These are phyloP conservation scores for Penicillium subrubescens DNA, from an alignment of 495 filamentous ascomycete genomes.

Conservation along the genomic window DNA sequence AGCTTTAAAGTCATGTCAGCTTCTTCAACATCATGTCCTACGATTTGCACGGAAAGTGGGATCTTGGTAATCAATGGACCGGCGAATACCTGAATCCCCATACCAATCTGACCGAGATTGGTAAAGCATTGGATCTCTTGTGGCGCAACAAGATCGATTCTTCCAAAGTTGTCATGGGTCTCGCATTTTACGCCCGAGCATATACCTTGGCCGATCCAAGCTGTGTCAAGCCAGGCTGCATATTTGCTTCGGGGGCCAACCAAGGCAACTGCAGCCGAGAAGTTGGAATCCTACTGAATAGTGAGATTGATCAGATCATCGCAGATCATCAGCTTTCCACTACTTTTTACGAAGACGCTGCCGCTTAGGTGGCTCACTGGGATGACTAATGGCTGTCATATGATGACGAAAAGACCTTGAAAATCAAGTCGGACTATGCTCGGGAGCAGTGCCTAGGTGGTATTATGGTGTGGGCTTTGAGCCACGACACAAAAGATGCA, in stretches of 20 bases:
- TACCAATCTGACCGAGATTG: conserved; percentile 47
- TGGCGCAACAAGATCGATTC: conserved; percentile 43
- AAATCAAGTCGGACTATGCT: background rate
- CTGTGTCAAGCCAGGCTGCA: conserved; percentile 33
- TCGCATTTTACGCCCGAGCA: conserved; percentile 45
- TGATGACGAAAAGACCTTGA: conserved; percentile 1
- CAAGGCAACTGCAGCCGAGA: conserved; percentile 38
- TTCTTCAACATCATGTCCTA: conserved; percentile 61
- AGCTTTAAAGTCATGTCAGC: conserved; percentile 36
- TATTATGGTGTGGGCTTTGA: conserved; percentile 11
- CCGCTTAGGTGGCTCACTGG: background rate
- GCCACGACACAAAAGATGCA: background rate
- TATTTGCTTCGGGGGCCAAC: conserved; percentile 21
- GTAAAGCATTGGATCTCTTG: conserved; percentile 33
- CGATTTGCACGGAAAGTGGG: conserved; percentile 37
- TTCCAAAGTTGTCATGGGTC: conserved; percentile 39
- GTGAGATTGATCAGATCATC: conserved; percentile 26
- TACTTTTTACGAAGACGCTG: conserved; percentile 5
- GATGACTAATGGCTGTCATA: conserved; percentile 10
- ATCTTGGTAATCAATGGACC: conserved; percentile 17
- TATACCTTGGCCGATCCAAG: background rate
- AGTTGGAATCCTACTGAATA: conserved; percentile 20
- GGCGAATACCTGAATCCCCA: conserved; percentile 30
- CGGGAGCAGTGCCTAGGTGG: background rate
- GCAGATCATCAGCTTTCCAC: background rate